These are phyloP conservation scores for Lyophyllum shimeji DNA, from an alignment of 768 basidiomycete genomes.

Conservation along the genomic window DNA sequence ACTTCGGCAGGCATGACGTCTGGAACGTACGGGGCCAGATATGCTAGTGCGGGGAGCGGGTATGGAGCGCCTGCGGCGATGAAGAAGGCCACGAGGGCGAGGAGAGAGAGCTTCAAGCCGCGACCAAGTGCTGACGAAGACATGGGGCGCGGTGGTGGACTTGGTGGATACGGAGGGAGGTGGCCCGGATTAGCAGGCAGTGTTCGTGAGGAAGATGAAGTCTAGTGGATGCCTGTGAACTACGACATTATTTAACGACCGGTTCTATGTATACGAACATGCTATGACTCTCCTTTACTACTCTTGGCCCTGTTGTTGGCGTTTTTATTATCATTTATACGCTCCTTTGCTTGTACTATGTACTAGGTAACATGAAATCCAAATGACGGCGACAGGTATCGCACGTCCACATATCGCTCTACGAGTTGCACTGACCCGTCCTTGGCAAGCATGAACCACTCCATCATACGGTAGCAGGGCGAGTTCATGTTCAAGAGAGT, in stretches of 20 bases:
- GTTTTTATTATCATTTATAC: slow-evolving; percentile 3
- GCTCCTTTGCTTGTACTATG: slow-evolving; percentile 5
- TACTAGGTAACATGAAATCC: slow-evolving; percentile 4
- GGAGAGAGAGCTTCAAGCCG: slow-evolving; percentile 82
- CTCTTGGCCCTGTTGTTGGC: background rate
- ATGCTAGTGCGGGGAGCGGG: slow-evolving; percentile 17
- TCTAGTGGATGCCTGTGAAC: slow-evolving; percentile 22
- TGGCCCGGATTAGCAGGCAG: slow-evolving; percentile 33
- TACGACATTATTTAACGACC: slow-evolving; percentile 1
- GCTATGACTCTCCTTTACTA: background rate
- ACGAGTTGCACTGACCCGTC: no score
- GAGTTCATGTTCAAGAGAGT: no score
- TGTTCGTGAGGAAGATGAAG: slow-evolving; percentile 53
- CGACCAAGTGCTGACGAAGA: slow-evolving; percentile 68
- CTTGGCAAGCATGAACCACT: no score
- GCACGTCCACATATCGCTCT: background rate
- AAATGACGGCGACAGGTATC: background rate
- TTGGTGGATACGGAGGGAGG: slow-evolving; percentile 26
- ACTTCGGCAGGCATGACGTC: slow-evolving; percentile 19
- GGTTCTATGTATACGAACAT: background rate
- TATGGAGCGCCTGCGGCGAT: slow-evolving; percentile 27
- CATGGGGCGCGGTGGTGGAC: slow-evolving; percentile 23
- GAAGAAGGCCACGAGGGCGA: slow-evolving; percentile 52
- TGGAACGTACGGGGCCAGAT: slow-evolving; percentile 26
- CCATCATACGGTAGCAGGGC: no score